Percentiles rank a stretch among this genome's conserved stretches.
Evolutionary conservation across 2,329 filamentous ascomycete species (phyloP).

Genomic region (Macrophomina pseudophaseolina): DNA sequence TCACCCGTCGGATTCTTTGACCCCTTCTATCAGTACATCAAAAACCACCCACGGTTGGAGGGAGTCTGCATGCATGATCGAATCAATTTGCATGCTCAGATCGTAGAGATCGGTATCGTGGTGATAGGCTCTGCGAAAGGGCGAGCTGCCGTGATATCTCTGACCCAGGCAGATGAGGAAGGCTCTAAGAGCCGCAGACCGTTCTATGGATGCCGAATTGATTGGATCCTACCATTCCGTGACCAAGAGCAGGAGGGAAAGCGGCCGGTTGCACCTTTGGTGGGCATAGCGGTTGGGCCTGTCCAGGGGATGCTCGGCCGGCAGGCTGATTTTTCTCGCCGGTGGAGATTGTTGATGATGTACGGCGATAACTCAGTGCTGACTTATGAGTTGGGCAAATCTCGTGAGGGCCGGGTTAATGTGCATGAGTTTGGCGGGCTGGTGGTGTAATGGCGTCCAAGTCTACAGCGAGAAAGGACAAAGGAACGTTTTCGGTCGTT

Average conservation of each 20-base stretch:
- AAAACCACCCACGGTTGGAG: not conserved
- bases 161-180: conserved; percentile 51
- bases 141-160: conserved; percentile 64
- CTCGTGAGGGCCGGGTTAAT: not conserved
- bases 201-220: conserved; percentile 57
- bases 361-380: conserved; percentile 73
- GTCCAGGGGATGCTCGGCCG: conserved; percentile 55
- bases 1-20: conserved; percentile 14
- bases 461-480: not conserved
- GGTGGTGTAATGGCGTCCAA: conserved; percentile 2
- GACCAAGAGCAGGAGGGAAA: conserved; percentile 57
- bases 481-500: not conserved
- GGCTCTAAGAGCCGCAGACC: conserved; percentile 28
- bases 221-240: conserved; percentile 60
- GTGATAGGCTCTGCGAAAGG: conserved; percentile 71
- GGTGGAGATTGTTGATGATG: conserved; percentile 73
- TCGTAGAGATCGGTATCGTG: conserved; percentile 73
- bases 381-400: conserved; percentile 67
- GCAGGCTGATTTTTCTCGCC: conserved; percentile 37
- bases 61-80: conserved; percentile 48
- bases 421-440: conserved; percentile 18
- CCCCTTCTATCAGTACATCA: conserved; percentile 28
- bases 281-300: conserved; percentile 72
- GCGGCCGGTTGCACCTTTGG: conserved; percentile 57
- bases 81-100: conserved; percentile 66